A percentile compares a stretch with the other conserved stretches of the same genome.
These are phyloP conservation scores for Cryphonectria parasitica DNA, from an alignment of 2,329 filamentous ascomycete species.

Conservation along the genomic window DNA sequence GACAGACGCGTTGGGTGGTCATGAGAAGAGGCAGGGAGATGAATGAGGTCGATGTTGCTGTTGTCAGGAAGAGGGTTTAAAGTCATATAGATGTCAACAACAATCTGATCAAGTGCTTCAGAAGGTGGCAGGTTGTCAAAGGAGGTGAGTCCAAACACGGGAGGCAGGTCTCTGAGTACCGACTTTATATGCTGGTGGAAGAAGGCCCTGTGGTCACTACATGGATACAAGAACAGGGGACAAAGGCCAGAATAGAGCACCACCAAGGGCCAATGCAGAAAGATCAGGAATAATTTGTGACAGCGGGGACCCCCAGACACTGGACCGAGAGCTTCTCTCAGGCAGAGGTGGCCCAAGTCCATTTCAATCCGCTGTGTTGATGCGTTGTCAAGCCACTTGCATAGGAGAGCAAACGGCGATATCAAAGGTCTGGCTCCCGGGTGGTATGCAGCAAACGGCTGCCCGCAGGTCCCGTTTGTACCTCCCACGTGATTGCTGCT, in stretches of 20 bases:
- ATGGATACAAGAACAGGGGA: constrained; percentile 10
- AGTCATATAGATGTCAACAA: not conserved
- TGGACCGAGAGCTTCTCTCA: constrained; percentile 14
- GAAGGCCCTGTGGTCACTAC: constrained; percentile 28
- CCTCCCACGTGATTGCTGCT: constrained; percentile 44
- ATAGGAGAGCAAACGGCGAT: constrained; percentile 33
- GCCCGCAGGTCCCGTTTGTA: constrained; percentile 42
- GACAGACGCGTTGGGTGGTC: constrained; percentile 14
- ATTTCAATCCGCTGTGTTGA: constrained; percentile 15
- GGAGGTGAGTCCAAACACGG: constrained; percentile 36
- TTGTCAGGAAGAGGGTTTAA: constrained; percentile 15
- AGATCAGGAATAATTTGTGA: constrained; percentile 23
- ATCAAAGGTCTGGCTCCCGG: constrained; percentile 38
- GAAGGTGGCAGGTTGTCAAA: constrained; percentile 22
- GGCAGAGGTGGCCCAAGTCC: constrained; percentile 13
- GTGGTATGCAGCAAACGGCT: constrained; percentile 43
- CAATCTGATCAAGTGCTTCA: not conserved
- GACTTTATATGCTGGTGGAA: constrained; percentile 36
- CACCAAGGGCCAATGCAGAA: constrained; percentile 21
- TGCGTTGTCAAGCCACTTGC: constrained; percentile 17
- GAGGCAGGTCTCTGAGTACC: constrained; percentile 31
- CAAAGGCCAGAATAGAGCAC: constrained; percentile 19
- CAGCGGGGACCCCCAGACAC: constrained; percentile 21
- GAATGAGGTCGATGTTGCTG: constrained; percentile 9
- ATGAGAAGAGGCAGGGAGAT: constrained; percentile 14